phyloP scores from a whole-genome alignment of 352 stramenopile species.

The Phytophthora podocarpi region DNA sequence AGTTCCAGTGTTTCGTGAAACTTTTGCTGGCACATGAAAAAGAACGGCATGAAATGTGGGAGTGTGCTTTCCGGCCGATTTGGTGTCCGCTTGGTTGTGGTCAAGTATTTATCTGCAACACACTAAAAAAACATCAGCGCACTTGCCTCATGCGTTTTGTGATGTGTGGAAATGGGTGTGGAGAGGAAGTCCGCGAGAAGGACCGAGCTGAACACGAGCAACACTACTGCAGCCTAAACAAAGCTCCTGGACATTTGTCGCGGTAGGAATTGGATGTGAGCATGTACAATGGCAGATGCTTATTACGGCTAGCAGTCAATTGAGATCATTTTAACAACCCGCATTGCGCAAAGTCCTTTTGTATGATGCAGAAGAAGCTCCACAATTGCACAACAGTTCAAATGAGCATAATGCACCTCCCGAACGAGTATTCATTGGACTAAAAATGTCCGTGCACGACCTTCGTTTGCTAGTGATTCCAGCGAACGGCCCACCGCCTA shows the following conservation, averaged over 20 bases:
- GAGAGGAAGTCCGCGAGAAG: slow-evolving; percentile 61
- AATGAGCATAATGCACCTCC: too few species aligned
- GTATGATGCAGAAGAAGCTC: too few species aligned
- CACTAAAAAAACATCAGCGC: slow-evolving; percentile 58
- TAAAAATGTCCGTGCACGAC: too few species aligned
- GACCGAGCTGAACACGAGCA: slow-evolving; percentile 64
- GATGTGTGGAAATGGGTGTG: slow-evolving; percentile 54
- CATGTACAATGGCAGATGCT: too few species aligned
- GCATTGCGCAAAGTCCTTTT: too few species aligned
- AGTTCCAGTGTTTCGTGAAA: slow-evolving; percentile 54
- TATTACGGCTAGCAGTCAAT: too few species aligned
- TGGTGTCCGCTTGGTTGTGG: slow-evolving; percentile 75
- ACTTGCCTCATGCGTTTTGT: slow-evolving; percentile 72
- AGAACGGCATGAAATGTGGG: slow-evolving; percentile 58
- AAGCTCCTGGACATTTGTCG: not conserved
- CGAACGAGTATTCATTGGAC: too few species aligned
- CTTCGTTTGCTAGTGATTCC: too few species aligned
- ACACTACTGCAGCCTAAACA: slow-evolving; percentile 39
- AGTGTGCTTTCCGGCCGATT: slow-evolving; percentile 63
- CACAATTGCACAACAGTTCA: too few species aligned
- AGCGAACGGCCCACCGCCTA: too few species aligned
- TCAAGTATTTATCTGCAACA: slow-evolving; percentile 51
- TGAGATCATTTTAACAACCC: too few species aligned
- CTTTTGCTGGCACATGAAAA: slow-evolving; percentile 60
- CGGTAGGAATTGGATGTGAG: not conserved